phyloP scores from a whole-genome alignment of 164 flowering plant genomes.

The Tetrastigma voinierianum region DNA sequence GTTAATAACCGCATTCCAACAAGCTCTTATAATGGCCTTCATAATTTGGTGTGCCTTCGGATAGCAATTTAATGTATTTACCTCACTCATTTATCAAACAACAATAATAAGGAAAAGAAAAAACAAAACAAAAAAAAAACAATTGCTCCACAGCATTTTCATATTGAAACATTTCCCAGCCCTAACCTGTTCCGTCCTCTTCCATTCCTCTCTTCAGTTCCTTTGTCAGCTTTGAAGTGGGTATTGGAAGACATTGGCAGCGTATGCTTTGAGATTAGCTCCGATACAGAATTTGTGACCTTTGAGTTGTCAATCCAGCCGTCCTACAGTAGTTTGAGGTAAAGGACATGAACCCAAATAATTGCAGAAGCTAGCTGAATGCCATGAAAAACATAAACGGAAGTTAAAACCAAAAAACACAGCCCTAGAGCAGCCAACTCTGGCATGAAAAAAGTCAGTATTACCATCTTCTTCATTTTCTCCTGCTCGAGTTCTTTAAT shows the following conservation, averaged over 20 bases:
- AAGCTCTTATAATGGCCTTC: no score
- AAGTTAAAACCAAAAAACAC: constrained; percentile 55
- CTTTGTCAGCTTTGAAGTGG: constrained; percentile 39
- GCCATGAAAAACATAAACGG: constrained; percentile 58
- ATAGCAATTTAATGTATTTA: no score
- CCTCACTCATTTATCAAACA: no score
- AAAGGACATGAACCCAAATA: constrained; percentile 99
- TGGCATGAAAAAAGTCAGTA: constrained; percentile 35
- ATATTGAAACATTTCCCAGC: not conserved
- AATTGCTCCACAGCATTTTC: not conserved
- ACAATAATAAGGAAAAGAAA: no score
- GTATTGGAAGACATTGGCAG: constrained; percentile 21
- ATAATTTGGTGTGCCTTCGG: no score
- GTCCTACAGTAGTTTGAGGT: constrained; percentile 99
- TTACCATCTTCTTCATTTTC: constrained; percentile 71
- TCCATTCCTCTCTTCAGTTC: constrained; percentile 48
- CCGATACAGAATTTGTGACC: constrained; percentile 30
- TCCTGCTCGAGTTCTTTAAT: constrained; percentile 34
- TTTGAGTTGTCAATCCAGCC: constrained; percentile 36
- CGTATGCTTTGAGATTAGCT: constrained; percentile 31
- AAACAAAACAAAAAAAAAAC: not conserved
- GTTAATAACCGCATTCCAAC: no score
- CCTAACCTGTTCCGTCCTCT: constrained; percentile 59
- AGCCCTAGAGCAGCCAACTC: constrained; percentile 28
- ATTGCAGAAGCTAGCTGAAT: constrained; percentile 99